Conservation (phyloP, 2,329 filamentous ascomycete genomes). For the Pochonia chlamydosporia region DNA sequence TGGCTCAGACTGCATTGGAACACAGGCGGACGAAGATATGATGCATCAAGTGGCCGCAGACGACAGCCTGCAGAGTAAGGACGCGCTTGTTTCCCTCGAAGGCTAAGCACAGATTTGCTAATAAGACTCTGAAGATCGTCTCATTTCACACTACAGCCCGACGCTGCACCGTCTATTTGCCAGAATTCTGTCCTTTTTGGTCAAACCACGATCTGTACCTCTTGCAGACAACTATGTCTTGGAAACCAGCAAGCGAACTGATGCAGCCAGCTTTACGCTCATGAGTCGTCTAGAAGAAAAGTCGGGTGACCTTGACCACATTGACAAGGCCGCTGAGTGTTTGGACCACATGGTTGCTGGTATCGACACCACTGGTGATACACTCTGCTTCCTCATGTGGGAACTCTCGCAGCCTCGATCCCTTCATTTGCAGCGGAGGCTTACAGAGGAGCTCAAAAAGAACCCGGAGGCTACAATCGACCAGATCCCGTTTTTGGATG, state of each 20-base stretch:
- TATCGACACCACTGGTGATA: conserved; percentile 67
- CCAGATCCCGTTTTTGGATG: conserved; percentile 54
- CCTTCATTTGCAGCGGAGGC: conserved; percentile 40
- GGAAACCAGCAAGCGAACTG: conserved; percentile 37
- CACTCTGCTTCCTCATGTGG: conserved; percentile 66
- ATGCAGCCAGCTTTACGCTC: conserved; percentile 49
- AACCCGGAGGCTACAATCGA: conserved; percentile 37
- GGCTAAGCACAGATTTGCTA: conserved; percentile 4
- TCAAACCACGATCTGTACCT: conserved; percentile 51
- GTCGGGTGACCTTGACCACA: conserved; percentile 37
- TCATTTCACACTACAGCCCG: conserved; percentile 53
- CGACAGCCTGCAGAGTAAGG: conserved; percentile 57
- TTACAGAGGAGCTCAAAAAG: conserved; percentile 46
- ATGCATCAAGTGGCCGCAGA: conserved; percentile 66
- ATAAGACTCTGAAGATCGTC: conserved; percentile 40
- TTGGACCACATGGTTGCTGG: conserved; percentile 68
- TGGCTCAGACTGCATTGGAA: conserved; percentile 54
- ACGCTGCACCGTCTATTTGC: conserved; percentile 41
- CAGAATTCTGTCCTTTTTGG: conserved; percentile 39
- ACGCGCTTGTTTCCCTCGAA: not conserved
- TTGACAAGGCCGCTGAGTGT: conserved; percentile 60
- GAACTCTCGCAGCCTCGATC: conserved; percentile 59
- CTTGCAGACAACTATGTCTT: conserved; percentile 55
- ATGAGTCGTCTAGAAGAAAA: conserved; percentile 52
- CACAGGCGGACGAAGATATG: conserved; percentile 52